Base-by-base conservation (phyloP, 1,284 basidiomycete genomes). In the Marasmius tenuissimus region DNA sequence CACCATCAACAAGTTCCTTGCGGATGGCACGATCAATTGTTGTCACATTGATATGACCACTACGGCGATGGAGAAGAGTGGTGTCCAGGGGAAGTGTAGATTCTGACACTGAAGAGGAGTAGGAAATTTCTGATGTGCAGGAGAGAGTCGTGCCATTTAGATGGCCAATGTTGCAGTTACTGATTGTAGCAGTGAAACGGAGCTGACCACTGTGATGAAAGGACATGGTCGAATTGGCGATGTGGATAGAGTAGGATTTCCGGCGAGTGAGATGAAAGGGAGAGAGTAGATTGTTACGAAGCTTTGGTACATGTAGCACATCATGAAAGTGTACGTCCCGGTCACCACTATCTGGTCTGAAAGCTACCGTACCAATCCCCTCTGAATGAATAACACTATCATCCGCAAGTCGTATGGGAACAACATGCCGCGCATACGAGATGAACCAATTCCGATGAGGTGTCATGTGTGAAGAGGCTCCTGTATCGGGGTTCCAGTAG, bases 251-350 rank as follows among this genome's bases (percentile, higher is more conserved):
- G 53, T 65, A 70, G 2, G 35, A 20, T 3, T 61, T 40, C 6
- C 20, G 45, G 8, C 54, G 33, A 47, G 67, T 65, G 20, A 73
- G 63, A 45, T 67, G 69, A 14, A 72, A 64, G 6, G 67, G 61
- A 56, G 75, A 71, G 18, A 76, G 66, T 47, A 76, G 69, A 66
- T 76, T 75, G 50, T 64, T 69, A n/a, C 59, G 49, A 5, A 76
- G 67, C 0, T 57, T 58, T n/a, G 74, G 74, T 39, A 77, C 71
- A 71, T 76, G 73, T 2, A 77, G 68, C 18, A 76, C 74, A 61
- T 66, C 60, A 51, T 59, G 64, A 51, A 77, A 74, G 47, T 72
- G 65, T 45, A 76, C 66, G 54, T 57, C 50, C 54, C 57, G 42
- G 11, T 34, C 49, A 39, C 48, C 27, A 51, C 61, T 65, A 33